These are phyloP conservation scores for Coniochaeta sp. DNA, from an alignment of 2,329 filamentous ascomycete species.

Conservation along the genomic window DNA sequence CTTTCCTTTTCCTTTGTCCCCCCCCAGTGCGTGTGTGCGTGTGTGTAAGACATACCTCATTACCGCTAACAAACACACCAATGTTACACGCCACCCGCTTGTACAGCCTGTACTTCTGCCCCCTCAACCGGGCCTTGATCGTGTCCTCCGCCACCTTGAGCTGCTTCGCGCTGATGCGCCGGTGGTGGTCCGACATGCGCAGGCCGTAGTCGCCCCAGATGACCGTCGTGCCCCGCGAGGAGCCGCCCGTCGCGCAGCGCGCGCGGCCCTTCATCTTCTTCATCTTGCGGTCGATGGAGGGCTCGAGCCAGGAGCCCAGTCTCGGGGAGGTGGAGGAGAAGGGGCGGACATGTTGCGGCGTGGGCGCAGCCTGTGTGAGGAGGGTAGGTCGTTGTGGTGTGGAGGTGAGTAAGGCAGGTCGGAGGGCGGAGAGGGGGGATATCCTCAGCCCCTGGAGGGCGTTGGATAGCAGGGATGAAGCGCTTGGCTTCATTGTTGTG, in stretches of 20 bases:
- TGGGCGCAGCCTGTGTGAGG: constrained; percentile 21
- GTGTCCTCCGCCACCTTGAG: constrained; percentile 90
- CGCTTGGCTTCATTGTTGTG: constrained; percentile 36
- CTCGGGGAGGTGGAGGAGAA: constrained; percentile 64
- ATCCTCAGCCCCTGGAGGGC: constrained; percentile 45
- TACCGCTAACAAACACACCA: constrained; percentile 91
- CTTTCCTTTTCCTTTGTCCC: neutral
- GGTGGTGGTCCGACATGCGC: constrained; percentile 88
- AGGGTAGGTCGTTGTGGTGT: constrained; percentile 22
- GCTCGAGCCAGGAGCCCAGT: constrained; percentile 73
- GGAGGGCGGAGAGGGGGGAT: constrained; percentile 30
- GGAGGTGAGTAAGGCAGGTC: constrained; percentile 24
- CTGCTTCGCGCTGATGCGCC: constrained; percentile 78
- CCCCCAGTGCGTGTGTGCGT: constrained; percentile 3
- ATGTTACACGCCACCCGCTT: constrained; percentile 88
- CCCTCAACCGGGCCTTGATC: constrained; percentile 80
- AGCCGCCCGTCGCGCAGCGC: constrained; percentile 84
- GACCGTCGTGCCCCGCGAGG: constrained; percentile 85
- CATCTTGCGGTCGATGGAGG: constrained; percentile 66
- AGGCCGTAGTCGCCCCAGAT: constrained; percentile 95
- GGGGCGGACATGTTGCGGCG: constrained; percentile 39
- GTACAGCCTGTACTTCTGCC: constrained; percentile 87
- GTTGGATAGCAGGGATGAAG: constrained; percentile 36
- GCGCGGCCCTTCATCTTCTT: constrained; percentile 90
- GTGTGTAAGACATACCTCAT: constrained; percentile 57